phyloP scores from a whole-genome alignment of 1,139 yeast species.

The Pichia sp. region DNA sequence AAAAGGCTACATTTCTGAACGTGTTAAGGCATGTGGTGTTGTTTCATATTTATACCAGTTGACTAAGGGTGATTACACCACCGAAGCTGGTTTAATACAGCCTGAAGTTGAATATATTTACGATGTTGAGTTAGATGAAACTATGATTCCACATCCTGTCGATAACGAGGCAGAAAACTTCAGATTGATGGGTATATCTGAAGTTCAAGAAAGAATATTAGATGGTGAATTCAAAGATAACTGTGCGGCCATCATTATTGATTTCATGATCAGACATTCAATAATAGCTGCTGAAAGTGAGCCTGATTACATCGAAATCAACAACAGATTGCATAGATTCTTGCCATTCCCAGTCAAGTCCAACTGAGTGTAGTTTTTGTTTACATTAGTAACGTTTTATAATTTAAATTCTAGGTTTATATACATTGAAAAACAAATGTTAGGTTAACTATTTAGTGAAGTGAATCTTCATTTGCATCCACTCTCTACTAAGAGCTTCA shows the following conservation, averaged over 20 bases:
- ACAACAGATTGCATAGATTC: constrained; percentile 58
- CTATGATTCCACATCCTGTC: constrained; percentile 62
- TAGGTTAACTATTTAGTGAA: constrained; percentile 64
- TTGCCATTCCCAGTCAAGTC: constrained; percentile 63
- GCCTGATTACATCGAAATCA: constrained; percentile 58
- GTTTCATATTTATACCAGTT: constrained; percentile 60
- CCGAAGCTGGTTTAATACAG: constrained; percentile 60
- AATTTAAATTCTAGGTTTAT: no score
- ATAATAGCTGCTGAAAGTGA: constrained; percentile 43
- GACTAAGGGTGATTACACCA: constrained; percentile 29
- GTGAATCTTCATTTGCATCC: constrained; percentile 81
- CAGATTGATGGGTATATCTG: constrained; percentile 55
- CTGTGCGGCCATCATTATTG: constrained; percentile 76
- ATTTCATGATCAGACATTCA: constrained; percentile 85
- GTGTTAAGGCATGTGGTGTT: constrained; percentile 57
- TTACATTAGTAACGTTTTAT: no score
- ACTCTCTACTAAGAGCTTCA: constrained; percentile 71
- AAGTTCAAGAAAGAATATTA: constrained; percentile 48
- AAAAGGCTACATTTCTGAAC: constrained; percentile 45
- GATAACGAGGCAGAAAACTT: constrained; percentile 89
- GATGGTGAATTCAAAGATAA: constrained; percentile 81
- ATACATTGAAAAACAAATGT: neutral
- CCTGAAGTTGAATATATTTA: constrained; percentile 87
- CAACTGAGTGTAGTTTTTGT: constrained; percentile 3
- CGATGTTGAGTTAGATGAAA: constrained; percentile 59